phyloP scores from a whole-genome alignment of 345 rosid genomes.

The Lagerstroemia speciosa region DNA sequence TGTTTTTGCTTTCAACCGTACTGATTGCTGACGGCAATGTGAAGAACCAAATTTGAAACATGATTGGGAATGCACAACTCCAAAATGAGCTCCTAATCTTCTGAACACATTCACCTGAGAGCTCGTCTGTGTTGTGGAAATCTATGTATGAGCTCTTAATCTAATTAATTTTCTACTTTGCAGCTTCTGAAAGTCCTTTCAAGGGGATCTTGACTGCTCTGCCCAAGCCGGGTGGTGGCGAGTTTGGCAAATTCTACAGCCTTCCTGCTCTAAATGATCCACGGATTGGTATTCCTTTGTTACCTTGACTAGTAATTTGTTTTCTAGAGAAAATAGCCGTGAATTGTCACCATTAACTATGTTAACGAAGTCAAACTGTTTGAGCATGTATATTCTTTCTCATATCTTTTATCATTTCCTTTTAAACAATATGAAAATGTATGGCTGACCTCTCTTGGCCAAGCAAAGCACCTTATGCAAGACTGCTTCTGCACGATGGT shows the following conservation, averaged over 20 bases:
- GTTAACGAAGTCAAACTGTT: too few relatives aligned
- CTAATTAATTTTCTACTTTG: conserved; percentile 9
- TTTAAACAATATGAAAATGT: too few relatives aligned
- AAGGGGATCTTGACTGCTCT: conserved; percentile 69
- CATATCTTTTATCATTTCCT: not conserved
- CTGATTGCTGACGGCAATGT: not conserved
- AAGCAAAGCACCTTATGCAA: too few relatives aligned
- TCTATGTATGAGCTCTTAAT: not conserved
- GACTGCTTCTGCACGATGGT: not conserved
- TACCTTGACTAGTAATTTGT: not conserved
- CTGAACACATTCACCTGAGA: not conserved
- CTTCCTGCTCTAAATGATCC: conserved; percentile 93
- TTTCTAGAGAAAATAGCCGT: not conserved
- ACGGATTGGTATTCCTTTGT: conserved; percentile 55
- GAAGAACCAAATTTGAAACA: not conserved
- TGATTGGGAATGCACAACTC: not conserved
- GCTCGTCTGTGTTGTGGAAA: not conserved
- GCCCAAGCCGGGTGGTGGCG: conserved; percentile 94
- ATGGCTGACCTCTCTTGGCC: too few relatives aligned
- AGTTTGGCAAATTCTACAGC: conserved; percentile 90
- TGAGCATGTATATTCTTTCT: not conserved
- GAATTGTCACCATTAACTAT: too few relatives aligned
- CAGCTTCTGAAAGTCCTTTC: conserved; percentile 87
- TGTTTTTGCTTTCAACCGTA: not conserved
- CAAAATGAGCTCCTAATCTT: not conserved